A percentile compares a stretch with the other conserved stretches of the same genome.
phyloP scores from a whole-genome alignment of 2,329 filamentous ascomycete genomes.

The Aspergillus brunneoviolaceus region DNA sequence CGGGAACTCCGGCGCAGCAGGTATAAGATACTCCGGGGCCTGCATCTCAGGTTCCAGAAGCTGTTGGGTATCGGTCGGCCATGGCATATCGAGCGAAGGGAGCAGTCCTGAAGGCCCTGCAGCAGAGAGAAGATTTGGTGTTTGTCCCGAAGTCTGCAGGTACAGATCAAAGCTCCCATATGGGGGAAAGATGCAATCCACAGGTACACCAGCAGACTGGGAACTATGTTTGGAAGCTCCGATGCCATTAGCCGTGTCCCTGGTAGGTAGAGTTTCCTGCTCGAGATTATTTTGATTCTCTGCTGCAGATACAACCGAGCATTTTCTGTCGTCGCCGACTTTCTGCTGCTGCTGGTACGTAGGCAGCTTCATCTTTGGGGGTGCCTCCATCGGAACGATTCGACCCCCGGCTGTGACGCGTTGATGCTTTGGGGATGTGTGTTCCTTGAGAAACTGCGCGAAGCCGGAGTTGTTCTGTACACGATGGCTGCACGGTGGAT shows the following conservation, averaged over 20 bases:
- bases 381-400: slow-evolving; percentile 48
- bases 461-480: slow-evolving; percentile 45
- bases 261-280: neutral
- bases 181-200: neutral
- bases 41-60: slow-evolving; percentile 13
- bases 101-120: slow-evolving; percentile 12
- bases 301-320: neutral
- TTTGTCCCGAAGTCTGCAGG: slow-evolving; percentile 6
- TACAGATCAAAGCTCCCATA: slow-evolving; percentile 2
- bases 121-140: slow-evolving; percentile 11
- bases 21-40: slow-evolving; percentile 11
- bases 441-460: slow-evolving; percentile 47
- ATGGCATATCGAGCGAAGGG: slow-evolving; percentile 10
- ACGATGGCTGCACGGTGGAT: slow-evolving; percentile 32
- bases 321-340: neutral
- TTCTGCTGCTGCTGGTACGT: slow-evolving; percentile 9
- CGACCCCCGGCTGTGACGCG: slow-evolving; percentile 51
- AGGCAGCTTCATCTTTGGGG: slow-evolving; percentile 38
- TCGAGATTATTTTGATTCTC: slow-evolving; percentile 6
- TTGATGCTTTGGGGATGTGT: slow-evolving; percentile 50
- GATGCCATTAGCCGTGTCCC: neutral
- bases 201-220: slow-evolving; percentile 6
- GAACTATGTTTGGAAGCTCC: slow-evolving; percentile 6
- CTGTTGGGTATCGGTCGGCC: slow-evolving; percentile 6
- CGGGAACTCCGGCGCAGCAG: slow-evolving; percentile 13